phyloP scores from a whole-genome alignment of 441 rosid species.

The Gossypium aridum region DNA sequence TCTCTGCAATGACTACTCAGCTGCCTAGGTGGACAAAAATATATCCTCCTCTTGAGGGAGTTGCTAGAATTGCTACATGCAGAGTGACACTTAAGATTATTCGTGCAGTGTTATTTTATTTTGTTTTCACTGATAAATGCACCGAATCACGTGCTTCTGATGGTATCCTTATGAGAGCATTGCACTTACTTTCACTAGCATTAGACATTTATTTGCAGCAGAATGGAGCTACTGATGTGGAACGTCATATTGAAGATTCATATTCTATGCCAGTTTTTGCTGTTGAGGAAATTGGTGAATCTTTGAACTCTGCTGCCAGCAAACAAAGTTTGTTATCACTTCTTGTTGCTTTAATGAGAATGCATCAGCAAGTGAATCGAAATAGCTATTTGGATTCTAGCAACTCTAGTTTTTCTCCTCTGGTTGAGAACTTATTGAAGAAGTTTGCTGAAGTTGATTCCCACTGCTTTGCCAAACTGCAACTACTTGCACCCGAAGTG shows the following conservation, averaged over 20 bases:
- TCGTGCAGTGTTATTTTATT: conserved; percentile 67
- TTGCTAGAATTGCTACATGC: conserved; percentile 82
- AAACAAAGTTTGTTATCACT: conserved; percentile 75
- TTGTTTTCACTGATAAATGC: conserved; percentile 57
- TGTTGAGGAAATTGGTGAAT: conserved; percentile 56
- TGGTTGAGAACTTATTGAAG: conserved; percentile 73
- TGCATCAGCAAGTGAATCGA: conserved; percentile 46
- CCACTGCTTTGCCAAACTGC: conserved; percentile 58
- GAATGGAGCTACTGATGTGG: conserved; percentile 31
- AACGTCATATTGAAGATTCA: conserved; percentile 29
- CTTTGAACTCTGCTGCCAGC: conserved; percentile 43
- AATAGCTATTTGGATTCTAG: conserved; percentile 55
- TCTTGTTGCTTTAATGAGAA: conserved; percentile 74
- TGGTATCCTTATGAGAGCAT: conserved; percentile 60
- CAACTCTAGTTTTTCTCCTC: conserved; percentile 58
- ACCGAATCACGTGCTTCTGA: conserved; percentile 76
- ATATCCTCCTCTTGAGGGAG: conserved; percentile 68
- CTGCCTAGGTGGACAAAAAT: conserved; percentile 85
- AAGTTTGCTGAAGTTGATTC: conserved; percentile 73
- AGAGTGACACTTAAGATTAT: conserved; percentile 62
- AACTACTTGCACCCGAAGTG: conserved; percentile 76
- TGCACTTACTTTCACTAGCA: conserved; percentile 83
- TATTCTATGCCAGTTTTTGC: conserved; percentile 54
- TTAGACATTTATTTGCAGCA: conserved; percentile 68
- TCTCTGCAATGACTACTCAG: conserved; percentile 75